Evolutionary conservation across 345 rosid species (phyloP).

Genomic region (Sonneratia alba): DNA sequence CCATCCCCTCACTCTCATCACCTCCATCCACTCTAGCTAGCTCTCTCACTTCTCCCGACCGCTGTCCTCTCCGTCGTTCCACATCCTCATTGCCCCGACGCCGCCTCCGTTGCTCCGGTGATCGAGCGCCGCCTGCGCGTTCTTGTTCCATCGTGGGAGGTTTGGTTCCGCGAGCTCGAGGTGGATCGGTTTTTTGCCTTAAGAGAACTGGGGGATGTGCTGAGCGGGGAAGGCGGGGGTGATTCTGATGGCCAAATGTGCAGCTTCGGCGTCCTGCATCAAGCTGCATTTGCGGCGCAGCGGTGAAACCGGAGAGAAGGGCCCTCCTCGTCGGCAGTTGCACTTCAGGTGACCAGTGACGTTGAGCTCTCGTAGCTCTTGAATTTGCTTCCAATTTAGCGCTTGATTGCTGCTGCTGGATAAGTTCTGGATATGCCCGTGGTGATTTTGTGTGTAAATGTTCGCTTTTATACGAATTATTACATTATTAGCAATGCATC

Average conservation of each 20-base stretch:
- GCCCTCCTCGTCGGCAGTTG: conserved; percentile 9
- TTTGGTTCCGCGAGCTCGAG: background rate
- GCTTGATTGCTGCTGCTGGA: background rate
- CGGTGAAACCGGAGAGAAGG: conserved; percentile 14
- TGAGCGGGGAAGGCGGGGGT: conserved; percentile 13
- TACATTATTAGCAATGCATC: background rate
- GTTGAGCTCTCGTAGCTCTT: conserved; percentile 8
- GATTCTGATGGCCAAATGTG: conserved; percentile 42
- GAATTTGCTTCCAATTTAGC: background rate
- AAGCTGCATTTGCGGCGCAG: conserved; percentile 37
- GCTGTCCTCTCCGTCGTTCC: background rate
- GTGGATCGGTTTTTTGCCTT: background rate
- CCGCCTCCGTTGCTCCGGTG: background rate
- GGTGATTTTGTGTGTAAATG: background rate
- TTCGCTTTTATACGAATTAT: background rate
- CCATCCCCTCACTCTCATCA: conserved; percentile 13
- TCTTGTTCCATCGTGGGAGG: background rate
- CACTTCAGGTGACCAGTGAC: conserved; percentile 21
- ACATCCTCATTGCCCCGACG: background rate
- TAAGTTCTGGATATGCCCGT: background rate
- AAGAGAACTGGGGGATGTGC: conserved; percentile 13
- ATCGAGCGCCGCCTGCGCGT: background rate
- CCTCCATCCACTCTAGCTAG: background rate
- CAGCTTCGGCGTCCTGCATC: conserved; percentile 30
- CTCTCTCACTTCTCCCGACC: background rate